These are phyloP conservation scores for Calonectria naviculata DNA, from an alignment of 2,329 filamentous ascomycete genomes.

Conservation along the genomic window DNA sequence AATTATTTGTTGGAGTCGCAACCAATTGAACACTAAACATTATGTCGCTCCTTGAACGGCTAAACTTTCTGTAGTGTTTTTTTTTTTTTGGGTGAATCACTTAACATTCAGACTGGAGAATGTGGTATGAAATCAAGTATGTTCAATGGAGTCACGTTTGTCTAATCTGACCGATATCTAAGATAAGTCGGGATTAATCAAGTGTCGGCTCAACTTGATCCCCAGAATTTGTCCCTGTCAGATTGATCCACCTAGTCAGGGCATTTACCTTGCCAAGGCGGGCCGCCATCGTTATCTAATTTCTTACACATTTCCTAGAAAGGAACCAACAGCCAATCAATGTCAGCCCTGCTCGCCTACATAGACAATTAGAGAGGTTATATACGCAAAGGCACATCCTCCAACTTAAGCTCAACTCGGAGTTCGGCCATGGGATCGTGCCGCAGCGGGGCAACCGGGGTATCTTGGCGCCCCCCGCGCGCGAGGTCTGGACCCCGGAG, in stretches of 20 bases:
- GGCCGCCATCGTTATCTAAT: neutral
- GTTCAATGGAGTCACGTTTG: too few relatives aligned
- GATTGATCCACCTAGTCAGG: neutral
- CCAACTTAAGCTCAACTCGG: neutral
- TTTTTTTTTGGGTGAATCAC: too few relatives aligned
- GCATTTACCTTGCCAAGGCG: neutral
- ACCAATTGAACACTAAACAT: neutral
- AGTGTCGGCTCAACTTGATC: neutral
- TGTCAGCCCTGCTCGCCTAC: neutral
- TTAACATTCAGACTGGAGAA: too few relatives aligned
- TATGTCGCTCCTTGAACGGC: neutral
- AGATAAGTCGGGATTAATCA: neutral
- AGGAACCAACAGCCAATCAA: neutral
- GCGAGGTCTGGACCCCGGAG: neutral
- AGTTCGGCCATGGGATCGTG: conserved; percentile 18
- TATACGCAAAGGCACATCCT: neutral
- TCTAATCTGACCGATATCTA: too few relatives aligned
- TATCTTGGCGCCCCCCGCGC: neutral
- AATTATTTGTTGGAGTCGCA: neutral
- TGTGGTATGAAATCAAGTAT: too few relatives aligned
- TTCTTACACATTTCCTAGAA: neutral
- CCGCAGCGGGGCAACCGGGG: conserved; percentile 10
- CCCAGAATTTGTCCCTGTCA: neutral
- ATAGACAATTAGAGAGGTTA: neutral
- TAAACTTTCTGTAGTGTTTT: neutral